phyloP scores from a whole-genome alignment of 2,329 filamentous ascomycete species.

The Epichloe aotearoae region DNA sequence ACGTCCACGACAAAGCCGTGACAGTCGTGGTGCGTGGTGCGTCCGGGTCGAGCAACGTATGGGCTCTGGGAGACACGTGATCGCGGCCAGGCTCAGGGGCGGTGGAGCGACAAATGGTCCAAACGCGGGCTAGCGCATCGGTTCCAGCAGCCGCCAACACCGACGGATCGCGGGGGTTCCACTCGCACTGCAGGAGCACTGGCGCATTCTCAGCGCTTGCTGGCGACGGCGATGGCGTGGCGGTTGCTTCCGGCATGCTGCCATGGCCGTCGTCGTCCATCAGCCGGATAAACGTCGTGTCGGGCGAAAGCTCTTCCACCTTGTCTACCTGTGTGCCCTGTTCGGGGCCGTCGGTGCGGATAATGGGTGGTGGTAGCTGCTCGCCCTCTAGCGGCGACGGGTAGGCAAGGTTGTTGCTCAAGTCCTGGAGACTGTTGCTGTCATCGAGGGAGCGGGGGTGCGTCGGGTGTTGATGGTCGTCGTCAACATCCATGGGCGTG shows the following conservation, averaged over 20 bases:
- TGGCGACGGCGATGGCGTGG: constrained; percentile 24
- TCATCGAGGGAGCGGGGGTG: constrained; percentile 8
- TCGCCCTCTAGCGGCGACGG: constrained; percentile 50
- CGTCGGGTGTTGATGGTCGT: constrained; percentile 19
- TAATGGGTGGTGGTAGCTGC: constrained; percentile 35
- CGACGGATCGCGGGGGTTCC: constrained; percentile 51
- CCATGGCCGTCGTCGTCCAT: constrained; percentile 26
- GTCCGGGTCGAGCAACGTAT: constrained; percentile 38
- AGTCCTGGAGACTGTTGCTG: constrained; percentile 19
- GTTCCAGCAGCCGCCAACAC: constrained; percentile 55
- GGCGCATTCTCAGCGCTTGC: constrained; percentile 37
- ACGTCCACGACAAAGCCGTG: constrained; percentile 48
- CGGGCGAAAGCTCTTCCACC: constrained; percentile 43
- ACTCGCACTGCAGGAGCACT: constrained; percentile 55
- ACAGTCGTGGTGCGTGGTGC: constrained; percentile 38
- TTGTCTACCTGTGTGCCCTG: constrained; percentile 53
- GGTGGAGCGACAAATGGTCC: constrained; percentile 46
- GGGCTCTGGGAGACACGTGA: constrained; percentile 26
- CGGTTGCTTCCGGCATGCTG: constrained; percentile 17
- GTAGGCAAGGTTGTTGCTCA: constrained; percentile 41
- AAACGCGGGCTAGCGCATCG: constrained; percentile 57
- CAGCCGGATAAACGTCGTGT: constrained; percentile 49
- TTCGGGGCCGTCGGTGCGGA: constrained; percentile 48
- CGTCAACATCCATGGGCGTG: constrained; percentile 48
- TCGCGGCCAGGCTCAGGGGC: constrained; percentile 26